phyloP scores from a whole-genome alignment of 2,329 filamentous ascomycete species.

The Colletotrichum nymphaeae region DNA sequence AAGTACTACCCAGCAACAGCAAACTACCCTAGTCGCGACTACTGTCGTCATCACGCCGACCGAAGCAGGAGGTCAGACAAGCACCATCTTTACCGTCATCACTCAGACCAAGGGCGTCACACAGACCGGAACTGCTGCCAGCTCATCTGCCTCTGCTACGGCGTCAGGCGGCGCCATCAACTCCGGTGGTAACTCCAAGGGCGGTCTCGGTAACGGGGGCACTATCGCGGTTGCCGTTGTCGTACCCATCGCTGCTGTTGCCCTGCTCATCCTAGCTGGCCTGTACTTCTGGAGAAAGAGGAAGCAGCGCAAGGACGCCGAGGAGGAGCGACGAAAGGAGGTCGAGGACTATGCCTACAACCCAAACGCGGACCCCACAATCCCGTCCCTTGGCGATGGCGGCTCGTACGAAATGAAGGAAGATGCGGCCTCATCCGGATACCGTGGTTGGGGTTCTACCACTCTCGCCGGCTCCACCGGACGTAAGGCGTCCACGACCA shows the following conservation, averaged over 20 bases:
- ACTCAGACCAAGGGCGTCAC: slow-evolving; percentile 35
- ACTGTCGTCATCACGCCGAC: slow-evolving; percentile 30
- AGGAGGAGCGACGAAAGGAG: slow-evolving; percentile 92
- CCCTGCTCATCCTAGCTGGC: slow-evolving; percentile 79
- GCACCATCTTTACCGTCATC: slow-evolving; percentile 39
- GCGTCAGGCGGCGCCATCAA: slow-evolving; percentile 42
- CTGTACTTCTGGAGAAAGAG: slow-evolving; percentile 91
- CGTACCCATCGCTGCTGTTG: slow-evolving; percentile 90
- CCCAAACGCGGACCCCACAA: slow-evolving; percentile 92
- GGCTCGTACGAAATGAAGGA: slow-evolving; percentile 81
- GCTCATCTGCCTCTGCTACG: slow-evolving; percentile 43
- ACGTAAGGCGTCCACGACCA: slow-evolving; percentile 88
- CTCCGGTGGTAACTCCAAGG: slow-evolving; percentile 43
- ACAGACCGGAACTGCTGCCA: slow-evolving; percentile 21
- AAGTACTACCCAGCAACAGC: neutral
- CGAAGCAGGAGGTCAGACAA: slow-evolving; percentile 35
- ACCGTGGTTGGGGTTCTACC: slow-evolving; percentile 93
- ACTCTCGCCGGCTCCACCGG: slow-evolving; percentile 74
- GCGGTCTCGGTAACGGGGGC: slow-evolving; percentile 69
- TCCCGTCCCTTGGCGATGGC: slow-evolving; percentile 65
- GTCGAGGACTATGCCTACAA: slow-evolving; percentile 98
- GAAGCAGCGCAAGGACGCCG: slow-evolving; percentile 84
- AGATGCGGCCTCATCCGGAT: slow-evolving; percentile 76
- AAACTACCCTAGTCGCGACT: slow-evolving; percentile 1
- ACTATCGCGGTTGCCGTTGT: slow-evolving; percentile 94